Percentiles rank a stretch among this genome's conserved stretches.
Evolutionary conservation across 1,139 yeast species (phyloP).

Genomic region (Hansenula anomala): DNA sequence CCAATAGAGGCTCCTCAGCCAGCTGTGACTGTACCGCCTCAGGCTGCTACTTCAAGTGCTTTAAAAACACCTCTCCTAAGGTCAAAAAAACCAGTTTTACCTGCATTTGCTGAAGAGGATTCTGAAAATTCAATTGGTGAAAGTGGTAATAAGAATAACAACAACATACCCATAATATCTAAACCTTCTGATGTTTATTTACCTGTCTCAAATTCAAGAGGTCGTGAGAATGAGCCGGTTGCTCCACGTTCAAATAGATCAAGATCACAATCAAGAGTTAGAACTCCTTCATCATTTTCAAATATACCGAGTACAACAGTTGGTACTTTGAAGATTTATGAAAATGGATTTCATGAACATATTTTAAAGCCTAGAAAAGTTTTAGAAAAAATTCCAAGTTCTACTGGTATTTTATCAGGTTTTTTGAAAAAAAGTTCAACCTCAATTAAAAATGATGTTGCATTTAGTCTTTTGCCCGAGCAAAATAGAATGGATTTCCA

Average conservation of each 20-base stretch:
- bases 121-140: not conserved
- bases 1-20: not conserved
- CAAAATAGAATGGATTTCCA: constrained; percentile 30
- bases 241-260: not conserved
- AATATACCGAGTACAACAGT: constrained; percentile 22
- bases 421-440: constrained; percentile 23
- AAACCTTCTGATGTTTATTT: not conserved
- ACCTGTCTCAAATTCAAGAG: not conserved
- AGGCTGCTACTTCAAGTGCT: not conserved
- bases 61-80: not conserved
- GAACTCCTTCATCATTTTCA: not conserved
- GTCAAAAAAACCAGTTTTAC: not conserved
- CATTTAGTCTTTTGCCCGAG: constrained; percentile 34
- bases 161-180: not conserved
- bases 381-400: constrained; percentile 26
- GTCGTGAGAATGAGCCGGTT: not conserved
- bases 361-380: constrained; percentile 24
- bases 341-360: constrained; percentile 34
- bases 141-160: no score
- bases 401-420: constrained; percentile 23
- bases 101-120: not conserved
- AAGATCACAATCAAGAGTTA: constrained; percentile 1
- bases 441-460: constrained; percentile 24
- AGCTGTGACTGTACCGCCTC: no score
- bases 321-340: constrained; percentile 26